Evolutionary conservation across 768 basidiomycete species (phyloP).

Genomic region (Tylopilus sp.): DNA sequence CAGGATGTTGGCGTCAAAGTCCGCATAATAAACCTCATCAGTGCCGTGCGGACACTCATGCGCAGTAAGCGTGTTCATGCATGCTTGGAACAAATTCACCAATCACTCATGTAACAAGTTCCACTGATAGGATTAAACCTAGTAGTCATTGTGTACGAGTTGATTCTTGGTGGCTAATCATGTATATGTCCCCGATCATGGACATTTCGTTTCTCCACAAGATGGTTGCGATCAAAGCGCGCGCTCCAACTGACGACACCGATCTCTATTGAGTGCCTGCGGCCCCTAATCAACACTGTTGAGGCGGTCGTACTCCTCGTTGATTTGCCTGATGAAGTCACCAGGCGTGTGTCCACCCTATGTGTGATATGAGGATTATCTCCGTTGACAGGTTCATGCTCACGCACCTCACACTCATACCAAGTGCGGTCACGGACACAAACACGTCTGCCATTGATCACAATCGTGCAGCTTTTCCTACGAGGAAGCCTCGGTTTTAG

Average conservation of each 20-base stretch:
- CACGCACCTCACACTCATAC: constrained; percentile 73
- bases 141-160: constrained; percentile 81
- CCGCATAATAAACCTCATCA: constrained; percentile 86
- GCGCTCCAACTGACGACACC: constrained; percentile 5
- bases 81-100: constrained; percentile 10
- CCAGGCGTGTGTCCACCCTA: constrained; percentile 70
- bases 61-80: constrained; percentile 67
- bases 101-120: constrained; percentile 50
- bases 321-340: constrained; percentile 79
- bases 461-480: constrained; percentile 84
- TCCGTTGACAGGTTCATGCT: constrained; percentile 20
- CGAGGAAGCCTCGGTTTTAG: constrained; percentile 7
- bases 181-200: constrained; percentile 14
- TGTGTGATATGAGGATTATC: constrained; percentile 23
- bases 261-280: constrained; percentile 7
- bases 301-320: constrained; percentile 64
- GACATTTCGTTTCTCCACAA: constrained; percentile 14
- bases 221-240: constrained; percentile 7
- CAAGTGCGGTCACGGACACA: constrained; percentile 78
- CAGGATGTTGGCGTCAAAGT: constrained; percentile 74
- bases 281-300: constrained; percentile 39
- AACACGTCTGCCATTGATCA: constrained; percentile 64
- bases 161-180: constrained; percentile 57
- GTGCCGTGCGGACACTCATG: constrained; percentile 95
- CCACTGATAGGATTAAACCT: constrained; percentile 88